Percentiles rank a stretch among this genome's conserved stretches.
Evolutionary conservation across 352 stramenopile genomes (phyloP).

Genomic region (Phytophthora cryptogea): DNA sequence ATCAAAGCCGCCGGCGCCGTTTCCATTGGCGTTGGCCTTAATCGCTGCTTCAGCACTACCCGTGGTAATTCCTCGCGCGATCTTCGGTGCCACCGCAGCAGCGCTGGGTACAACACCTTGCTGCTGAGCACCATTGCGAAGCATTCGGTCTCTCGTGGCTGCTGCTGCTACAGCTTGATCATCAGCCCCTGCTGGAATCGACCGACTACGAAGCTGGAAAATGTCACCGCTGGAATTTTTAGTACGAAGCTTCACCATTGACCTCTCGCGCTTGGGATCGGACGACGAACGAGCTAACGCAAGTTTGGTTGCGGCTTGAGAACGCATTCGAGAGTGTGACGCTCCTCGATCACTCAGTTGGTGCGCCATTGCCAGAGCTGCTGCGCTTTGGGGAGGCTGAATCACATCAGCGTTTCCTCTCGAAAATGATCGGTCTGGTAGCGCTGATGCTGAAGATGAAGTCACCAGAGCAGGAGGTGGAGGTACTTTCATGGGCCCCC

Average conservation of each 20-base stretch:
- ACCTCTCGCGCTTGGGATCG: conserved; percentile 73
- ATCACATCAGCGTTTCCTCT: conserved; percentile 20
- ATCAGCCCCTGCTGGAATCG: conserved; percentile 24
- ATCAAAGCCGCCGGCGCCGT: conserved; percentile 34
- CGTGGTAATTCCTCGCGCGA: conserved; percentile 67
- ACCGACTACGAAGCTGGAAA: conserved; percentile 53
- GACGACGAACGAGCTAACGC: conserved; percentile 75
- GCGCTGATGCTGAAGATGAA: conserved; percentile 35
- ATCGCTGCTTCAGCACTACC: conserved; percentile 48
- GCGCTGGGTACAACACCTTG: conserved; percentile 19
- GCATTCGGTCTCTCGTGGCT: conserved; percentile 21
- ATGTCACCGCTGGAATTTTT: conserved; percentile 60
- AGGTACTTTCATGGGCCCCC: conserved; percentile 12
- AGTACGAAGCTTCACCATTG: conserved; percentile 62
- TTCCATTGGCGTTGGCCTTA: conserved; percentile 29
- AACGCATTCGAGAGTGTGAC: conserved; percentile 41
- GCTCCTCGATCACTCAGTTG: conserved; percentile 38
- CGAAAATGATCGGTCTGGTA: conserved; percentile 24
- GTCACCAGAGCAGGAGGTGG: conserved; percentile 31
- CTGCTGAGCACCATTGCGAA: conserved; percentile 24
- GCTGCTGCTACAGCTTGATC: conserved; percentile 29
- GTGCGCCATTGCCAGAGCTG: conserved; percentile 32
- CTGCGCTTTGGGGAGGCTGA: conserved; percentile 24
- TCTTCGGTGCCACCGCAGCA: conserved; percentile 54
- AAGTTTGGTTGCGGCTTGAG: conserved; percentile 65